phyloP scores from a whole-genome alignment of 495 filamentous ascomycete genomes.

The Penicillium coprophilum region DNA sequence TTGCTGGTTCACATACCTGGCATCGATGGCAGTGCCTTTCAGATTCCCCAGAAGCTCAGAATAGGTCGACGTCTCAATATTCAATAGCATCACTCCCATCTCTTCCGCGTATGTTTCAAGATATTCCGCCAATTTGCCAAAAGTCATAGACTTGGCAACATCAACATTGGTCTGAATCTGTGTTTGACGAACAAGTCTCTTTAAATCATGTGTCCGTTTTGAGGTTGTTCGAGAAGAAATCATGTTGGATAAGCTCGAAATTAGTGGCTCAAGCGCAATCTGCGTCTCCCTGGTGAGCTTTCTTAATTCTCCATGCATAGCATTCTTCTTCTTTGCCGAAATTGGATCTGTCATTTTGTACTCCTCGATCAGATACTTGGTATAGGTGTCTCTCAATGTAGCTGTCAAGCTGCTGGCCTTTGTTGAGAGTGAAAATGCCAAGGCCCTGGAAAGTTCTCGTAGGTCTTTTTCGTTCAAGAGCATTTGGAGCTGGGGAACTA shows the following conservation, averaged over 20 bases:
- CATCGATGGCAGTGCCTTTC: not conserved
- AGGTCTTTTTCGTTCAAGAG: not conserved
- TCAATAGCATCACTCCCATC: slow-evolving; percentile 29
- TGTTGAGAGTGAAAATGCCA: not conserved
- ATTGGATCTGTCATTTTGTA: not conserved
- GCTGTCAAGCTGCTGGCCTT: not conserved
- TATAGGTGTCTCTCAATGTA: not conserved
- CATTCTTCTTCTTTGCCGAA: not conserved
- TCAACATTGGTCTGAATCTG: slow-evolving; percentile 26
- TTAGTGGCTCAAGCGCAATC: slow-evolving; percentile 2
- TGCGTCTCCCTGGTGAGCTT: not conserved
- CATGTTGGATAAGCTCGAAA: slow-evolving; percentile 23
- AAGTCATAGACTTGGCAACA: slow-evolving; percentile 25
- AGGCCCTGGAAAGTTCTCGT: not conserved
- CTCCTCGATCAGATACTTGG: not conserved
- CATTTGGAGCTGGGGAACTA: not conserved
- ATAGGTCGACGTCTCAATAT: slow-evolving; percentile 19
- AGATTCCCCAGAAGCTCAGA: not conserved
- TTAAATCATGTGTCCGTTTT: slow-evolving; percentile 29
- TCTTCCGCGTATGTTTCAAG: slow-evolving; percentile 26
- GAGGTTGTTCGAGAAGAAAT: slow-evolving; percentile 29
- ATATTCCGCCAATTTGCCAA: slow-evolving; percentile 20
- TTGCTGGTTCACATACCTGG: not conserved
- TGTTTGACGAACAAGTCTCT: slow-evolving; percentile 25
- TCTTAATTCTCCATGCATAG: not conserved